Evolutionary conservation across 345 rosid species (phyloP).

Genomic region (Rhodamnia rubescens): DNA sequence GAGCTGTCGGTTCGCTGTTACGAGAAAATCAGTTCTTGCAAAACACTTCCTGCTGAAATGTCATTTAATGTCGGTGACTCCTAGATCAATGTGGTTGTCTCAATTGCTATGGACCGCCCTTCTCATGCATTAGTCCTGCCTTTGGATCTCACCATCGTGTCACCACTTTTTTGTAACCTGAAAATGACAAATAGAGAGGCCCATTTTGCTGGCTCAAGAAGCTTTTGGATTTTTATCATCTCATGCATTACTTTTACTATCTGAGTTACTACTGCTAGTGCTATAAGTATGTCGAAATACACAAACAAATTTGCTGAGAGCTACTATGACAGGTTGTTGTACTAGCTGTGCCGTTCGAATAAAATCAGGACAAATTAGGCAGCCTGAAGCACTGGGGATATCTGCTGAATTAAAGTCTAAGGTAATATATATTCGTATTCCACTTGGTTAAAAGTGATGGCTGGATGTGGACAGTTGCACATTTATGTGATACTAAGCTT

Average conservation of each 20-base stretch:
- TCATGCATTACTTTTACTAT: not conserved
- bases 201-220: not conserved
- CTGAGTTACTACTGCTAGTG: not conserved
- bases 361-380: conserved; percentile 73
- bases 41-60: not conserved
- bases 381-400: conserved; percentile 95
- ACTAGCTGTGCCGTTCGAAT: conserved; percentile 96
- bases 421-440: conserved; percentile 22
- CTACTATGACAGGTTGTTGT: conserved; percentile 58
- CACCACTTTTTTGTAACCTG: not conserved
- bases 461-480: not conserved
- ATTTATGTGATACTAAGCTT: not conserved
- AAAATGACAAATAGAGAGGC: not conserved
- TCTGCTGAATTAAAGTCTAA: conserved; percentile 79
- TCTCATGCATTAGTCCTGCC: not conserved
- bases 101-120: not conserved
- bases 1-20: not conserved
- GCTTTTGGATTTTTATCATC: not conserved
- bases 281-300: not conserved
- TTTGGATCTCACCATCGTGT: not conserved
- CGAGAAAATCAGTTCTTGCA: not conserved
- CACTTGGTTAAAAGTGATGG: not conserved
- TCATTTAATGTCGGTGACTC: not conserved
- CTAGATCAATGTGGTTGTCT: not conserved
- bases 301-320: not conserved